These are phyloP conservation scores for Syncephalastrum sp. DNA, from an alignment of 371 early-diverging fungal genomes.

Conservation along the genomic window DNA sequence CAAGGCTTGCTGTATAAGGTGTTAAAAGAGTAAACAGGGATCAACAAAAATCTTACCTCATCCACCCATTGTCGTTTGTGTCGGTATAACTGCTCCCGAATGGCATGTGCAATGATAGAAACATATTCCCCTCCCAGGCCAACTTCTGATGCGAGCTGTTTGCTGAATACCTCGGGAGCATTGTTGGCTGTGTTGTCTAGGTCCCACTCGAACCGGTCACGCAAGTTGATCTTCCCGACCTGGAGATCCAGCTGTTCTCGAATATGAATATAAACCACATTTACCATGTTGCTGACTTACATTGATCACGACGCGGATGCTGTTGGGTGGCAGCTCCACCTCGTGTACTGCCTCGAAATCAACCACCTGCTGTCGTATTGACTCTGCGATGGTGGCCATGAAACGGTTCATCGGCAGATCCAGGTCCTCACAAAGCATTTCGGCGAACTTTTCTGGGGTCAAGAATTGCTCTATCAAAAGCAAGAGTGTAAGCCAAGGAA, in stretches of 20 bases:
- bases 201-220: conserved; percentile 96
- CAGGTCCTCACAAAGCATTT: conserved; percentile 84
- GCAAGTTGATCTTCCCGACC: conserved; percentile 77
- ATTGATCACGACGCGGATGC: conserved; percentile 44
- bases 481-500: neutral
- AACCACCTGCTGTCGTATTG: conserved; percentile 67
- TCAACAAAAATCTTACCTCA: conserved; percentile 25
- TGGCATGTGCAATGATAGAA: conserved; percentile 81
- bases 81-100: conserved; percentile 83
- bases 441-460: conserved; percentile 92
- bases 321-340: conserved; percentile 28
- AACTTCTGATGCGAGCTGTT: conserved; percentile 76
- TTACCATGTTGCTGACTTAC: conserved; percentile 20
- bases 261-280: neutral
- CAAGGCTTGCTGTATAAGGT: conserved; percentile 21
- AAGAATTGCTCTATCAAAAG: conserved; percentile 65
- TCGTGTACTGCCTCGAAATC: conserved; percentile 48
- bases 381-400: conserved; percentile 71
- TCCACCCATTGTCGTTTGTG: conserved; percentile 69
- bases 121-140: conserved; percentile 93
- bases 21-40: neutral
- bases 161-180: conserved; percentile 86
- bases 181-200: conserved; percentile 57
- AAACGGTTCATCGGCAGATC: conserved; percentile 57
- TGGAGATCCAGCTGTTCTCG: conserved; percentile 76